phyloP scores from a whole-genome alignment of 371 early-diverging fungal species.

The Apophysomyces sp. region DNA sequence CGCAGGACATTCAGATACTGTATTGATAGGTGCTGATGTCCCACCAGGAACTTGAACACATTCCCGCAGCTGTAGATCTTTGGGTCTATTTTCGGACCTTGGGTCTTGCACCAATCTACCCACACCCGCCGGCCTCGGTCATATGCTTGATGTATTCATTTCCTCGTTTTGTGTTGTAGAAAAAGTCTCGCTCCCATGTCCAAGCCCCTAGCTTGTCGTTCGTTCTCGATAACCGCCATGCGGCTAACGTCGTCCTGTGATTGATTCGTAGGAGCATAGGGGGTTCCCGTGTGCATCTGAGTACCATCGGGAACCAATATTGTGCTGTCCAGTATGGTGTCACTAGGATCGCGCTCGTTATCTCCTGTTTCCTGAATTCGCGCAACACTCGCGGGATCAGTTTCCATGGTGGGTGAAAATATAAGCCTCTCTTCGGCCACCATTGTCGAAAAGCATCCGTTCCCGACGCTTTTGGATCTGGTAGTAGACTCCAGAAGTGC shows the following conservation, averaged over 20 bases:
- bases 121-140: conserved; percentile 9
- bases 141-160: conserved; percentile 2
- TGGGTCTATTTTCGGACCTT: background rate
- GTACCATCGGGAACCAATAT: conserved; percentile 17
- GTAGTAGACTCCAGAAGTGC: conserved; percentile 15
- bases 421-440: conserved; percentile 18
- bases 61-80: background rate
- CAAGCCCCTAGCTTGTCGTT: conserved; percentile 2
- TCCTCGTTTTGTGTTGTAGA: conserved; percentile 1
- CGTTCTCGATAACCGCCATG: conserved; percentile 17
- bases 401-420: conserved; percentile 24
- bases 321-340: conserved; percentile 27
- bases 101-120: background rate
- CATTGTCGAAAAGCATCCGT: conserved; percentile 25
- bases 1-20: background rate
- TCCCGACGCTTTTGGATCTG: conserved; percentile 21
- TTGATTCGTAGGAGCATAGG: no score
- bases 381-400: conserved; percentile 20
- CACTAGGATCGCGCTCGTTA: conserved; percentile 13
- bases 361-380: conserved; percentile 15
- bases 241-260: conserved; percentile 6
- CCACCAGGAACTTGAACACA: background rate
- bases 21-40: background rate
- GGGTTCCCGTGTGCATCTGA: background rate
- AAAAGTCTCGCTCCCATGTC: no score